Base-by-base conservation (phyloP, 2,329 filamentous ascomycete genomes). In the Aureobasidium lini region DNA sequence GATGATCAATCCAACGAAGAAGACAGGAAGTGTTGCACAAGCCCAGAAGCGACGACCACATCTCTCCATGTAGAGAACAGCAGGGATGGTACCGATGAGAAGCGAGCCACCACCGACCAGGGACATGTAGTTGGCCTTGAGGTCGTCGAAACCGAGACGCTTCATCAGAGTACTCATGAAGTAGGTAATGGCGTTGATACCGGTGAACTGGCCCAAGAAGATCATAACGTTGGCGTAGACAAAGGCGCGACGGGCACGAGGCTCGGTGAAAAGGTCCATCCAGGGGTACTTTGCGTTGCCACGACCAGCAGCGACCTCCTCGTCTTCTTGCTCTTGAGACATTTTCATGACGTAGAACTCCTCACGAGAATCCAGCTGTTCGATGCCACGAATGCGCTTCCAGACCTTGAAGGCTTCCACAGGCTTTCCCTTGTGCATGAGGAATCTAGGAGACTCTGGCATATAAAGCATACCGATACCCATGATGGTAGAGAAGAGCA, bases 21-120 rank as follows among this genome's bases (percentile, higher is more conserved):
- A 89, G 0, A 85, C 84, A 0, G 86, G 86, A 42, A 90, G 75
- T 82, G 87, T 89, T 4, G 78, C 79, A 62, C 85, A 87, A 34
- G 86, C 87, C 87, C 86, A 89, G 79, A 89, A 89, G 4, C 86
- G 83, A 23, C 87, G 84, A 11, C 86, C 86, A 50, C 84, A 89
- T 2, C 77, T 81, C 67, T 90, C 87, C 86, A 90, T 90, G 63
- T 81, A 68, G 88, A 79, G 68, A 29, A 69, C 66, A 18, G 69
- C 69, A 0, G 69, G 69, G 36, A 71, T 70, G 32, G 69, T 71
- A 28, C 69, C 64, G 32, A 90, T 65, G 0, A 89, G 77, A 0
- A 90, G 78, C 0, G 85, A 75, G 4, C 84, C 86, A 29, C 86
- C 86, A 3, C 87, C 86, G 13, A 90, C 86, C 0, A 89, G 79